A percentile compares a stretch with the other conserved stretches of the same genome.
Conservation (phyloP, 257 asterid genomes). For the Vinca minor region DNA sequence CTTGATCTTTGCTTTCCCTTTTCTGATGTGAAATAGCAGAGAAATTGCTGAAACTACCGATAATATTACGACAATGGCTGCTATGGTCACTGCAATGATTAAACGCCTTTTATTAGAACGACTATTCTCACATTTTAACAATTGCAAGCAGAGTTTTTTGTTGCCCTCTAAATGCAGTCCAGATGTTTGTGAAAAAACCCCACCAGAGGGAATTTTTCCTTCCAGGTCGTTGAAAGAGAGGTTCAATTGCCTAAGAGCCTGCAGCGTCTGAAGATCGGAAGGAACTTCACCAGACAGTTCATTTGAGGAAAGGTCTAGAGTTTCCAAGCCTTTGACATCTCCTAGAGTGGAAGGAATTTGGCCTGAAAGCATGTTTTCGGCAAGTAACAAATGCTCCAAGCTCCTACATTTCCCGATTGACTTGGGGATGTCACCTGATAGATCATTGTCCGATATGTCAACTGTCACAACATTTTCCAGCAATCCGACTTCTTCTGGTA, state of each 20-base stretch:
- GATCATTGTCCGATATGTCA: conserved; percentile 32
- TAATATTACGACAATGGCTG: background rate
- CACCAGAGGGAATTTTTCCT: conserved; percentile 39
- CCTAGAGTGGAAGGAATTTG: conserved; percentile 38
- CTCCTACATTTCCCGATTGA: conserved; percentile 39
- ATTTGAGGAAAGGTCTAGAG: conserved; percentile 50
- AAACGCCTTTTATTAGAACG: conserved; percentile 6
- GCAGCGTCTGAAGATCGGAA: conserved; percentile 21
- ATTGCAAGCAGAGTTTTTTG: conserved; percentile 26
- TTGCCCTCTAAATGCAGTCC: conserved; percentile 40
- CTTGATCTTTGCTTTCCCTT: conserved; percentile 9
- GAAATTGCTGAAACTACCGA: conserved; percentile 18
- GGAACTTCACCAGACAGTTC: conserved; percentile 30
- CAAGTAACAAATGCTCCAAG: conserved; percentile 33
- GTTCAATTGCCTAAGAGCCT: conserved; percentile 32
- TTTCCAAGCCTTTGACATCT: conserved; percentile 36
- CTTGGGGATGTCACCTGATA: conserved; percentile 35
- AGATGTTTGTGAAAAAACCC: conserved; percentile 34
- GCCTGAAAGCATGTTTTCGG: conserved; percentile 37
- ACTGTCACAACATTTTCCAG: conserved; percentile 31
- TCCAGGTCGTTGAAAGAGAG: conserved; percentile 46
- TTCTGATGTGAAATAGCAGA: conserved; percentile 19
- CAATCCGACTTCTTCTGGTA: conserved; percentile 37
- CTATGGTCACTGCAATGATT: background rate
- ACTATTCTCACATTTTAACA: conserved; percentile 11